phyloP scores from a whole-genome alignment of 768 basidiomycete genomes.

The Leccinum incarnatum region DNA sequence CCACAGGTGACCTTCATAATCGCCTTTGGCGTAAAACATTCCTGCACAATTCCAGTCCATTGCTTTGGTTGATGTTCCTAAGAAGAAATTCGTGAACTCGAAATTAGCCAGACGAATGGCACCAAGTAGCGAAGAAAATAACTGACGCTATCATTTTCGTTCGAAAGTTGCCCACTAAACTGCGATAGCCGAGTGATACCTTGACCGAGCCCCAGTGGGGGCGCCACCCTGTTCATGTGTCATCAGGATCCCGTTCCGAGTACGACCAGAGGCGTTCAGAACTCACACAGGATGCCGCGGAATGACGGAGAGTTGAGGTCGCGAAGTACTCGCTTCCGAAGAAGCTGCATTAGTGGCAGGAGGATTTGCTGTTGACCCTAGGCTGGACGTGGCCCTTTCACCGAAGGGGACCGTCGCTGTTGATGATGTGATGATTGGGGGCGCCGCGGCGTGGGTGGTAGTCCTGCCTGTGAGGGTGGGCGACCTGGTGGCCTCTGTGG shows the following conservation, averaged over 20 bases:
- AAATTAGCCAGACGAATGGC: slow-evolving; percentile 1
- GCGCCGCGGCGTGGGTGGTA: slow-evolving; percentile 46
- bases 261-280: neutral
- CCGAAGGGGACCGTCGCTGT: slow-evolving; percentile 32
- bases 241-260: slow-evolving; percentile 13
- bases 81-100: neutral
- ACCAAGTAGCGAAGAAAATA: neutral
- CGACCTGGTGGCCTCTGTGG: slow-evolving; percentile 48
- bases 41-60: slow-evolving; percentile 64
- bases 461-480: slow-evolving; percentile 49
- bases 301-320: too few relatives aligned
- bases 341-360: slow-evolving; percentile 20
- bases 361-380: slow-evolving; percentile 21
- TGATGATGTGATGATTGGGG: slow-evolving; percentile 33
- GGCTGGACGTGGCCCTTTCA: slow-evolving; percentile 35
- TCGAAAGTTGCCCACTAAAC: slow-evolving; percentile 64
- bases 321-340: too few relatives aligned
- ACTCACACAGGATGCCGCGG: slow-evolving; percentile 23
- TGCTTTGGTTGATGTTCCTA: slow-evolving; percentile 63
- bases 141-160: slow-evolving; percentile 48
- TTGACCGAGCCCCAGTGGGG: slow-evolving; percentile 53
- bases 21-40: slow-evolving; percentile 70
- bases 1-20: slow-evolving; percentile 78
- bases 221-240: slow-evolving; percentile 28
- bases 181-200: slow-evolving; percentile 62